Conservation (phyloP, 2,329 filamentous ascomycete species). For the Dothideomycetidae sp. region DNA sequence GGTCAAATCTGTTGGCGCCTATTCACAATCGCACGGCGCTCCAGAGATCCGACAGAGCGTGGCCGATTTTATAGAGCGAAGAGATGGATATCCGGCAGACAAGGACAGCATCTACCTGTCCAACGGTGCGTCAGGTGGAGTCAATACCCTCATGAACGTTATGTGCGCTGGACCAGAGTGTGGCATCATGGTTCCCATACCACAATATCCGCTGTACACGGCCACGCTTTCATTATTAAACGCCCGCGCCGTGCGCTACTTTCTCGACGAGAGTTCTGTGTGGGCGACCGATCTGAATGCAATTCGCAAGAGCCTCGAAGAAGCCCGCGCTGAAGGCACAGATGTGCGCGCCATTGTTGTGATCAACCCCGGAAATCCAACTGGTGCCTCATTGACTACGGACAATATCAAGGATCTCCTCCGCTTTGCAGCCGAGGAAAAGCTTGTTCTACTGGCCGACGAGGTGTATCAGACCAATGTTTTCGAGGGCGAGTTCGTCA, state of each 20-base stretch:
- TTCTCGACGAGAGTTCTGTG: conserved; percentile 68
- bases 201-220: conserved; percentile 95
- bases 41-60: conserved; percentile 78
- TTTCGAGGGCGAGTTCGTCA: conserved; percentile 85
- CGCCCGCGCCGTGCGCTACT: conserved; percentile 80
- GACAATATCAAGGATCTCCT: conserved; percentile 74
- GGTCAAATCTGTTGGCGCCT: conserved; percentile 85
- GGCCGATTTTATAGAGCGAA: conserved; percentile 81
- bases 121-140: conserved; percentile 80
- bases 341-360: conserved; percentile 89
- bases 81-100: conserved; percentile 72
- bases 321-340: conserved; percentile 61
- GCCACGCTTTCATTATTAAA: conserved; percentile 77
- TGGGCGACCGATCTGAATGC: conserved; percentile 81
- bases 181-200: conserved; percentile 85
- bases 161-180: conserved; percentile 65
- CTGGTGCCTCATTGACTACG: conserved; percentile 68
- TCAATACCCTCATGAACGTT: conserved; percentile 83
- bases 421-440: conserved; percentile 70
- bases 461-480: conserved; percentile 99
- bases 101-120: conserved; percentile 77
- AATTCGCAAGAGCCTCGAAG: conserved; percentile 58
- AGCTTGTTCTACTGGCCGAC: conserved; percentile 81
- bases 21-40: conserved; percentile 85
- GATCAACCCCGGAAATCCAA: conserved; percentile 98